Evolutionary conservation across 2,329 filamentous ascomycete species (phyloP), one percentile per base, ranked within the genome.

Genomic region (Beauveria sp.): DNA sequence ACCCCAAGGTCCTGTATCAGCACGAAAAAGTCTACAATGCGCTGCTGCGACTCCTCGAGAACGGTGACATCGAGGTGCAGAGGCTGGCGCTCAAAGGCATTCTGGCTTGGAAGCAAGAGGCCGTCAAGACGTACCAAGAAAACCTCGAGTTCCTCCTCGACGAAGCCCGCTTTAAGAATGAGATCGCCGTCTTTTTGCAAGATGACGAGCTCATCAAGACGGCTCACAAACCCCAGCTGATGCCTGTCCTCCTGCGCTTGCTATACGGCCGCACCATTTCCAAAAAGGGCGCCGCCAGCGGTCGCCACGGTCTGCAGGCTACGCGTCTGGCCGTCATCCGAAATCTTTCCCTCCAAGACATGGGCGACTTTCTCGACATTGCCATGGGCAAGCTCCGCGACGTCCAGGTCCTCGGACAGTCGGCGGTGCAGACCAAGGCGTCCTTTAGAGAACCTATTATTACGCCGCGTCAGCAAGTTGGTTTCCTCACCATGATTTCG

Each of bases 11-110:
- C 1, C 78, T 99, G 4, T 98, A 87, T 73, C 89, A 86, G 69
- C 84, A 89, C 38, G 79, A 85, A 10, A 87, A 91, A 61, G 93
- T 96, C 0, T 90, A 93, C 68, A 76, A 83, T 8, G 86, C 90
- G 18, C 79, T 98, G 26, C 77, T 97, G 20, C 80, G 83, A 38
- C 80, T 97, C 24, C 79, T 97, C 66, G 85, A 87, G 49, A 96
- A 97, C 70, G 95, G 95, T 68, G 95, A 99, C 70, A 82, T 87
- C 3, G 93, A 97, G 66, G 85, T 96, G 18, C 95, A 99, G 72
- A 93, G 89, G 66, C 84, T 88, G 51, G 87, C 92, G 0, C 80
- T 99, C 42, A 93, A 92, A 72, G 90, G 89, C 9, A 84, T 99
- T 8, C 80, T 97, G 58, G 85, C 91, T 0, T 99, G 95, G 93